Percentiles rank a stretch among this genome's conserved stretches.
Conservation (phyloP, 176 grass and related monocot genomes). For the Avena atlantica region DNA sequence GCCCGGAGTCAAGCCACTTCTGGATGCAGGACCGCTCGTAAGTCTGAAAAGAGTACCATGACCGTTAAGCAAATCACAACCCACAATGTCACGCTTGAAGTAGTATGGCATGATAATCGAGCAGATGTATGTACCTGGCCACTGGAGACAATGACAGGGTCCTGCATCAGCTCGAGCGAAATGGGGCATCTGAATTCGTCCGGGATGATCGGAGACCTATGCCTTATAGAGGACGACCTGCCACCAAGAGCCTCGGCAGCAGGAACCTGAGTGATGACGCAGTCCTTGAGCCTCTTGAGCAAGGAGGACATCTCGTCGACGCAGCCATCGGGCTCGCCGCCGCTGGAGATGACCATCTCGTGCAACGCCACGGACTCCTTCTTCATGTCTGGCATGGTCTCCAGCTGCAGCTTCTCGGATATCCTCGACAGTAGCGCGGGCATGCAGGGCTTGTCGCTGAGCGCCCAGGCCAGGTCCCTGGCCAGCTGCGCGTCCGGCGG, state of each 20-base stretch:
- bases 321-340: conserved; percentile 64
- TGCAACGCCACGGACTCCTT: conserved; percentile 88
- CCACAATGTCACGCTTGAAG: neutral
- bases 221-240: conserved; percentile 59
- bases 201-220: conserved; percentile 78
- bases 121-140: conserved; percentile 61
- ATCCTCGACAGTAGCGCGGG: conserved; percentile 58
- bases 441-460: conserved; percentile 47
- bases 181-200: conserved; percentile 97
- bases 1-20: conserved; percentile 93
- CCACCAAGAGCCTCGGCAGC: conserved; percentile 20
- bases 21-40: conserved; percentile 94
- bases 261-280: conserved; percentile 46
- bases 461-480: conserved; percentile 60
- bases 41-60: conserved; percentile 53
- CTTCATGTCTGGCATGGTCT: conserved; percentile 77
- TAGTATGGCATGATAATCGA: neutral
- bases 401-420: conserved; percentile 83
- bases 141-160: conserved; percentile 90
- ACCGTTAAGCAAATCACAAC: neutral
- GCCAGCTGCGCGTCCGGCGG: conserved; percentile 57
- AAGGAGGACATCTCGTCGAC: conserved; percentile 88
- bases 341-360: conserved; percentile 81
- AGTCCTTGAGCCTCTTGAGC: conserved; percentile 84
- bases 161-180: conserved; percentile 94